Percentiles rank a stretch among this genome's conserved stretches.
phyloP scores from a whole-genome alignment of 1,284 basidiomycete genomes.

The Tylopilus sp. region DNA sequence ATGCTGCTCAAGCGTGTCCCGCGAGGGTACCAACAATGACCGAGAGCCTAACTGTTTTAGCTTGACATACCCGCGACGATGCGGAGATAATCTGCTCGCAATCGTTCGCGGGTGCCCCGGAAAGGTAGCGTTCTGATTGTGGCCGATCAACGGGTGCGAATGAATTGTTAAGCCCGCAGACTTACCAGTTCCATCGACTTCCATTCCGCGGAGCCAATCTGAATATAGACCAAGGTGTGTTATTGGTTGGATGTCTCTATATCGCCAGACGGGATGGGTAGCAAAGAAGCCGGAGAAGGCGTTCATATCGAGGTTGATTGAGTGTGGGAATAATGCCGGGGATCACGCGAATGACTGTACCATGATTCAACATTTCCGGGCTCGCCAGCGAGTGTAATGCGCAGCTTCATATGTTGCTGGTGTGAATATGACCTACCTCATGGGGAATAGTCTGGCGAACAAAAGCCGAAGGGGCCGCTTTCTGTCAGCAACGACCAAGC shows the following conservation, averaged over 20 bases:
- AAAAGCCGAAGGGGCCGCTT: background rate
- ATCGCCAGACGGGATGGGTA: background rate
- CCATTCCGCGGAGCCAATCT: conserved; percentile 20
- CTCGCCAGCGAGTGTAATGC: background rate
- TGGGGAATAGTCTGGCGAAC: background rate
- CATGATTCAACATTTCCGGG: background rate
- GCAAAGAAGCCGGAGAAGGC: conserved; percentile 1
- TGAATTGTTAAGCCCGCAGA: conserved; percentile 17
- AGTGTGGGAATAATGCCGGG: background rate
- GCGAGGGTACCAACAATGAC: background rate
- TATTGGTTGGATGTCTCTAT: conserved; percentile 1
- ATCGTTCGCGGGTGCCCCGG: conserved; percentile 16
- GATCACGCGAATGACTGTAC: conserved; percentile 2
- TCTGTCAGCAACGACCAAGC: background rate
- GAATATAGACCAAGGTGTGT: background rate
- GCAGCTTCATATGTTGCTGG: background rate
- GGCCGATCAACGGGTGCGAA: conserved; percentile 11
- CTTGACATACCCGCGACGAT: conserved; percentile 1
- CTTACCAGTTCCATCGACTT: conserved; percentile 16
- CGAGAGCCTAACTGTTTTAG: conserved; percentile 14
- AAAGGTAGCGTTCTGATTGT: background rate
- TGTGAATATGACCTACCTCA: conserved; percentile 4
- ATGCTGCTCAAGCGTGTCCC: background rate
- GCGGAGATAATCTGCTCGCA: conserved; percentile 23
- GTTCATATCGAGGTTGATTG: conserved; percentile 14